phyloP scores from a whole-genome alignment of 192 early-diverging fungal genomes.

The Rhizophagus clarus region DNA sequence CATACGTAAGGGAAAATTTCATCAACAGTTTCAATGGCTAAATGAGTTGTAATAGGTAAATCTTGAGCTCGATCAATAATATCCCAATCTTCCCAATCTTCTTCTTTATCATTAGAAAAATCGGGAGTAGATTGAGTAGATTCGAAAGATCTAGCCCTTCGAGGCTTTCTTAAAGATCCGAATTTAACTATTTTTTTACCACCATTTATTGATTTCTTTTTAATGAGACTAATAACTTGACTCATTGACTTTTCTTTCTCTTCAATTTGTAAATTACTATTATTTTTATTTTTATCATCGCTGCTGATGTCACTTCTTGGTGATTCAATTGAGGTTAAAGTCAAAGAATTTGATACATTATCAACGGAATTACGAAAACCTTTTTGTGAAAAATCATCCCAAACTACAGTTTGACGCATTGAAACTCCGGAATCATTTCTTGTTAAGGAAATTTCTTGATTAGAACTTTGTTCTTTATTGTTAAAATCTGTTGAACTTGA shows the following conservation, averaged over 20 bases:
- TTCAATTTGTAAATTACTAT: not conserved
- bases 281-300: not conserved
- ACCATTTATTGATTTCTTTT: not conserved
- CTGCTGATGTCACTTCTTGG: too few relatives aligned
- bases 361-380: constrained; percentile 18
- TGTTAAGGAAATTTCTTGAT: not conserved
- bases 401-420: not conserved
- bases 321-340: not conserved
- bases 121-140: not conserved
- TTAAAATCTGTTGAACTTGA: too few relatives aligned
- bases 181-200: constrained; percentile 11
- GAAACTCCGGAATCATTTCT: constrained; percentile 18
- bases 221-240: not conserved
- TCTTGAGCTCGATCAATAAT: constrained; percentile 6
- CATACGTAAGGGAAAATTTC: constrained; percentile 34
- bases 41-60: constrained; percentile 27
- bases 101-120: not conserved
- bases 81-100: constrained; percentile 27
- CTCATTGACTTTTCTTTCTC: not conserved
- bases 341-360: not conserved
- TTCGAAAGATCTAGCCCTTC: not conserved
- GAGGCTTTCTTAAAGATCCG: not conserved
- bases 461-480: not conserved
- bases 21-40: constrained; percentile 30
- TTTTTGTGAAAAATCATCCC: constrained; percentile 23